Evolutionary conservation across 352 stramenopile genomes (phyloP).

Genomic region (Pythium apleroticum): DNA sequence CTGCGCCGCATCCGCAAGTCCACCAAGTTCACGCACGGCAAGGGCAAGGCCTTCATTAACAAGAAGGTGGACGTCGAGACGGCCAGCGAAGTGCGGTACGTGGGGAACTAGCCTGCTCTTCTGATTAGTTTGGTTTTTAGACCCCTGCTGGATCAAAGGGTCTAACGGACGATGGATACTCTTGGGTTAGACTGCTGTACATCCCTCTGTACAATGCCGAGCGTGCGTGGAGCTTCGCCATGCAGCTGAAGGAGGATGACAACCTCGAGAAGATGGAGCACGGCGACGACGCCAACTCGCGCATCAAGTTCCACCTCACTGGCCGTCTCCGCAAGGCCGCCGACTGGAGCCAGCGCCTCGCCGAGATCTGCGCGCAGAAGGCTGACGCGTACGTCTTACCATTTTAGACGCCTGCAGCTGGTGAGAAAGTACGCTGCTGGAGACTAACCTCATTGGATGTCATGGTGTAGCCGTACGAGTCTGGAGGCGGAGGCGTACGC

Average conservation of each 20-base stretch:
- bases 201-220: constrained; percentile 90
- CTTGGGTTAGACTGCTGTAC: constrained; percentile 58
- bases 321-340: constrained; percentile 85
- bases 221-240: constrained; percentile 89
- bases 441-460: neutral
- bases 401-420: neutral
- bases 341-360: constrained; percentile 85
- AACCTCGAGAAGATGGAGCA: constrained; percentile 86
- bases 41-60: constrained; percentile 78
- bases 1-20: constrained; percentile 88
- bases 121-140: constrained; percentile 8
- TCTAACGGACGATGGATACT: neutral
- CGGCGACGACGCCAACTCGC: constrained; percentile 81
- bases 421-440: constrained; percentile 1
- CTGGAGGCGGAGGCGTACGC: constrained; percentile 89
- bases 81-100: constrained; percentile 56
- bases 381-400: constrained; percentile 68
- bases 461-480: constrained; percentile 59
- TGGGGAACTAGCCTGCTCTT: neutral
- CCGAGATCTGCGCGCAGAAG: constrained; percentile 65
- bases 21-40: constrained; percentile 87
- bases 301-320: constrained; percentile 89
- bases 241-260: constrained; percentile 90
- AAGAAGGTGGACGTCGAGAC: constrained; percentile 87
- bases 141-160: neutral